Conservation (phyloP, 1,284 basidiomycete genomes). For the Puccinia triticina region DNA sequence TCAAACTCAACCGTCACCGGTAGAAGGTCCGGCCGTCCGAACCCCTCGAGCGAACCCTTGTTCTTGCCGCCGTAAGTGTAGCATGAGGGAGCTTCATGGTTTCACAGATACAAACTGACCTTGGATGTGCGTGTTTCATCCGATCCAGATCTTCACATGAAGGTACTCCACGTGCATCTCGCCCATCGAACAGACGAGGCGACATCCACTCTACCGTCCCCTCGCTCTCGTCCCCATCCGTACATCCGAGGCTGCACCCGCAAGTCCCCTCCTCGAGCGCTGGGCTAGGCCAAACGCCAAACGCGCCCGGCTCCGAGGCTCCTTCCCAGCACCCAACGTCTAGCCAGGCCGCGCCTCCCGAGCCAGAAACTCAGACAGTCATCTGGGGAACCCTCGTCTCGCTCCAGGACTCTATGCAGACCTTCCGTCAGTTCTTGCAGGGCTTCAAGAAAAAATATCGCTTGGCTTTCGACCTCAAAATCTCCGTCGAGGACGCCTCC, state of each 20-base stretch:
- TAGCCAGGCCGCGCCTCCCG: constrained; percentile 54
- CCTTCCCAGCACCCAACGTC: constrained; percentile 28
- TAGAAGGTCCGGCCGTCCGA: constrained; percentile 12
- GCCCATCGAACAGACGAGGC: constrained; percentile 55
- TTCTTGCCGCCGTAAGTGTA: constrained; percentile 52
- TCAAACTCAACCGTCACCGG: constrained; percentile 14
- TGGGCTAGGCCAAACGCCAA: constrained; percentile 46
- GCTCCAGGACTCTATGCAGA: constrained; percentile 83
- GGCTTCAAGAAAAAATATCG: constrained; percentile 95
- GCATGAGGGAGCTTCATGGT: too few relatives aligned
- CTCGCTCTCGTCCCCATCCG: constrained; percentile 51
- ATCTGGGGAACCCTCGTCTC: constrained; percentile 98
- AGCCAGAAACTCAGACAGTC: constrained; percentile 74
- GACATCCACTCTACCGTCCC: constrained; percentile 58
- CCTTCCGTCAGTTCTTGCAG: constrained; percentile 83
- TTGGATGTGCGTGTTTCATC: neutral
- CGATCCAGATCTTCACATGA: constrained; percentile 25
- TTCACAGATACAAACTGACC: neutral
- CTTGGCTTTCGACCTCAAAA: constrained; percentile 69
- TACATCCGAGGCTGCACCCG: constrained; percentile 48
- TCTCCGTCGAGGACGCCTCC: constrained; percentile 38
- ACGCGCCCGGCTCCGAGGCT: constrained; percentile 48
- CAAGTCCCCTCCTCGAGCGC: constrained; percentile 24
- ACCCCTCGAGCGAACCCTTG: constrained; percentile 49
- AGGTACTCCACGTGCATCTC: constrained; percentile 51